These are phyloP conservation scores for Neoascochyta sp. DNA, from an alignment of 2,329 filamentous ascomycete genomes.

Conservation along the genomic window DNA sequence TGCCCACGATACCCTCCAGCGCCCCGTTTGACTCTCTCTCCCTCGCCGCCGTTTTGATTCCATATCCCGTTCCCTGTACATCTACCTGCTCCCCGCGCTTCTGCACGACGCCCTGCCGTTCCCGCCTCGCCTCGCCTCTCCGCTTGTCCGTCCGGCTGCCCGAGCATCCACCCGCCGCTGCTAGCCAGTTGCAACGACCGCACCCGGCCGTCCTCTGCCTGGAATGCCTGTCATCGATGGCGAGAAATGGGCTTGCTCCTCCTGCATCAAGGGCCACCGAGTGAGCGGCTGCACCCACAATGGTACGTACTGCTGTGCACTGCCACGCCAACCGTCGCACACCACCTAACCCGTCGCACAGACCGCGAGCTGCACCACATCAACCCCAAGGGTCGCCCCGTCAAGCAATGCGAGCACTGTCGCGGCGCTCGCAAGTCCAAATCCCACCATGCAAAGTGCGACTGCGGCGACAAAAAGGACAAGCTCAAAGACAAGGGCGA, in stretches of 20 bases:
- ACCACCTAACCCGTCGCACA: constrained; percentile 45
- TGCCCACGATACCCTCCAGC: constrained; percentile 36
- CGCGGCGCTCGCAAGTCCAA: constrained; percentile 94
- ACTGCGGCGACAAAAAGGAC: constrained; percentile 82
- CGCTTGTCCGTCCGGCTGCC: too few species aligned
- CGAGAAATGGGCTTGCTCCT: constrained; percentile 97
- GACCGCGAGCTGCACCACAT: constrained; percentile 91
- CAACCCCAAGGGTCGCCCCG: constrained; percentile 94
- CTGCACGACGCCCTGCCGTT: too few species aligned
- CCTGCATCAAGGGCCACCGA: constrained; percentile 95
- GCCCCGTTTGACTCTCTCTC: constrained; percentile 23
- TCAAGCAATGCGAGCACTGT: constrained; percentile 97
- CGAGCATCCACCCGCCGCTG: constrained; percentile 20
- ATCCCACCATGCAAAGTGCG: constrained; percentile 90
- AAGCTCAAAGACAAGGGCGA: constrained; percentile 47
- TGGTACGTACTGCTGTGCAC: constrained; percentile 55
- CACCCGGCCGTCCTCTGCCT: constrained; percentile 28
- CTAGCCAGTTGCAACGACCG: constrained; percentile 33
- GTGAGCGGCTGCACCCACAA: constrained; percentile 97
- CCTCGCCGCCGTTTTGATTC: too few species aligned
- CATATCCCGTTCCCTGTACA: too few species aligned
- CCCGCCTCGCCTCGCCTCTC: too few species aligned
- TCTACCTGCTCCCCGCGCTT: too few species aligned
- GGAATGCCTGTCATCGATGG: constrained; percentile 59
- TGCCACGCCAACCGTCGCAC: constrained; percentile 18